Base-by-base conservation (phyloP, 192 early-diverging fungal genomes). In the Podila horticola region DNA sequence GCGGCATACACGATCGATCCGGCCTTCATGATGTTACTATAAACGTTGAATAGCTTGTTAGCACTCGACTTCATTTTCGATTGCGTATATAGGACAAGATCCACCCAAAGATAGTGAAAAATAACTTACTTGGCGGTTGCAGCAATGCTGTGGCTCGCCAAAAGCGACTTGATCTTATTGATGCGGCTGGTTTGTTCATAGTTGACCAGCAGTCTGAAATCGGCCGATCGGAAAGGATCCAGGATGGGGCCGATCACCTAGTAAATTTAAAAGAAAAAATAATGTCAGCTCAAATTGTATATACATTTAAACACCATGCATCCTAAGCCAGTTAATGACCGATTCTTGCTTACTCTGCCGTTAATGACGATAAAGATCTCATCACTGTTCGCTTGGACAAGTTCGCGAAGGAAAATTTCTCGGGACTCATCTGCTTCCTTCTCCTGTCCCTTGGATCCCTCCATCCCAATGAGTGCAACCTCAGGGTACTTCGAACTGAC, bases 111-210 rank as follows among this genome's bases (percentile, higher is more conserved):
- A 38, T 31, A 49, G 0, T 73, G 30, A 30, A 52, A 64, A 31
- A 75, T 22, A 6, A 64, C 63, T 13, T 58, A 74, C 62, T 62
- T 79, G 11, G 75, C 63, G 26, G 57, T 64, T 1, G 22, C 17
- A 28, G 64, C 48, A 30, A 79, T 65, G 24, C 73, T 49, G 17
- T 68, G 34, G 0, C 59, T 41, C 8, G 62, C 48, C 41, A 84
- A 66, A 0, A 74, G 55, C 9, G 41, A 48, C 29, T 62, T 64
- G 12, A 87, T 30, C 26, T 84, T 84, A 26, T 59, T 61, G 7
- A 87, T 84, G 34, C 92, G 89, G 13, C 84, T 84, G 2, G 68
- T 74, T 13, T 69, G 69, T 67, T 98, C 97, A 55, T 86, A 83
- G 12, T 67, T 69, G 38, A 86, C 82, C 57, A 98, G 86, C 34